These are phyloP conservation scores for Fremontodendron californicum DNA, from an alignment of 345 rosid species.

Conservation along the genomic window DNA sequence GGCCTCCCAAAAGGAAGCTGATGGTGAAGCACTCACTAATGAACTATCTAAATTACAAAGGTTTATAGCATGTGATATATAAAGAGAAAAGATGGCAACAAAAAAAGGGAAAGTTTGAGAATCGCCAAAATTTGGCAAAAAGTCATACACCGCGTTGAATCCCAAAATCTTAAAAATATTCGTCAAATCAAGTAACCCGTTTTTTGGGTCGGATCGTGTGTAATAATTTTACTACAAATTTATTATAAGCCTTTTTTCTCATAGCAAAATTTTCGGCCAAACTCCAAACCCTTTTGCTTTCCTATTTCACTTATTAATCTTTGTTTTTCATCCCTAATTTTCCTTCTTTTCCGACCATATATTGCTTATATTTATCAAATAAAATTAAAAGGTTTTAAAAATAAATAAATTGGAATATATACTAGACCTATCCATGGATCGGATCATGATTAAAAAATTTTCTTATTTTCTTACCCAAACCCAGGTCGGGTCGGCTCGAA, in stretches of 20 bases:
- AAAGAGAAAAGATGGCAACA: no score
- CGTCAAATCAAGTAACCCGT: not conserved
- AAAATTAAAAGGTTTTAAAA: no score
- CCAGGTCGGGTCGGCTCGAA: no score
- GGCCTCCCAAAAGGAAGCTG: not conserved
- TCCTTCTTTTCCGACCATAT: not conserved
- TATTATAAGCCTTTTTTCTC: not conserved
- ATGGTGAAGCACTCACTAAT: not conserved
- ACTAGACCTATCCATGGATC: no score
- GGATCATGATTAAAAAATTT: no score
- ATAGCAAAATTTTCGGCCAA: not conserved
- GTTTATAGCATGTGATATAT: conserved; percentile 1
- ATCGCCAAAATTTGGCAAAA: not conserved
- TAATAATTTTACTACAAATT: not conserved
- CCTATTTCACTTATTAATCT: not conserved
- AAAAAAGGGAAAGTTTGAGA: not conserved
- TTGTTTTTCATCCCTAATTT: not conserved
- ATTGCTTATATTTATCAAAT: not conserved
- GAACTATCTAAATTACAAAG: not conserved
- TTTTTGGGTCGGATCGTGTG: not conserved
- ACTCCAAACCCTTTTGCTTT: not conserved
- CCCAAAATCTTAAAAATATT: not conserved
- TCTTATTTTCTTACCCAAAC: no score
- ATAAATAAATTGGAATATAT: not conserved
- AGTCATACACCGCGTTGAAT: not conserved